Percentiles rank a stretch among this genome's conserved stretches.
phyloP scores from a whole-genome alignment of 441 rosid genomes.

The Adansonia gregorii region DNA sequence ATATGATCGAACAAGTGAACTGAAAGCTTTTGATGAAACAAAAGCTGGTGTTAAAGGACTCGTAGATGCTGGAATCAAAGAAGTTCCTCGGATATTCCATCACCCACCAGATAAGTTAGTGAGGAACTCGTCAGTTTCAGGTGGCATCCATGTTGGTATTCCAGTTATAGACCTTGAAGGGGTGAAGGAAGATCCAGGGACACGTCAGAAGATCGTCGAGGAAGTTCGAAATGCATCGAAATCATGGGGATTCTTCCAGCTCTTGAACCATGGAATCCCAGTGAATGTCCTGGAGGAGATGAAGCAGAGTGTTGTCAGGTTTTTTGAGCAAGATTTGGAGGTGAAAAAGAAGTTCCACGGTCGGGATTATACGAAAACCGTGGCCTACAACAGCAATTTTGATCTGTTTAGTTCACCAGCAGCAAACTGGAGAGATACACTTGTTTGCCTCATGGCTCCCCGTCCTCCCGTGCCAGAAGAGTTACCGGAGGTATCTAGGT shows the following conservation, averaged over 20 bases:
- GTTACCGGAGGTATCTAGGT: neutral
- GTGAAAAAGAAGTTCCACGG: neutral
- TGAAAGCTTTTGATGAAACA: constrained; percentile 7
- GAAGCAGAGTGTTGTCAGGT: constrained; percentile 35
- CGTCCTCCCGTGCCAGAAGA: neutral
- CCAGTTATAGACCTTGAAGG: constrained; percentile 32
- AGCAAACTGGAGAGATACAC: constrained; percentile 17
- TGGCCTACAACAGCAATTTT: neutral
- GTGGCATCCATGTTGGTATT: constrained; percentile 4
- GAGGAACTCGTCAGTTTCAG: neutral
- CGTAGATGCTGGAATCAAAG: constrained; percentile 1
- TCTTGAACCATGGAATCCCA: constrained; percentile 46
- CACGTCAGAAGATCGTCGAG: constrained; percentile 9
- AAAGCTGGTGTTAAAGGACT: constrained; percentile 9
- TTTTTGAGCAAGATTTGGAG: constrained; percentile 36
- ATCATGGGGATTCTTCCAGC: constrained; percentile 38
- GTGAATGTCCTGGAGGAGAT: constrained; percentile 34
- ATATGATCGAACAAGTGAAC: neutral
- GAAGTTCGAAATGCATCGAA: constrained; percentile 27
- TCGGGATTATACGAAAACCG: neutral
- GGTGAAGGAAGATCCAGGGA: neutral
- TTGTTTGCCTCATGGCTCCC: neutral
- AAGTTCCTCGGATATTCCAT: constrained; percentile 13
- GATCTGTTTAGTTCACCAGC: constrained; percentile 3
- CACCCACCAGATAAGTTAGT: neutral